A percentile compares a stretch with the other conserved stretches of the same genome.
phyloP scores from a whole-genome alignment of 345 rosid species.

The Toxicodendron radicans region DNA sequence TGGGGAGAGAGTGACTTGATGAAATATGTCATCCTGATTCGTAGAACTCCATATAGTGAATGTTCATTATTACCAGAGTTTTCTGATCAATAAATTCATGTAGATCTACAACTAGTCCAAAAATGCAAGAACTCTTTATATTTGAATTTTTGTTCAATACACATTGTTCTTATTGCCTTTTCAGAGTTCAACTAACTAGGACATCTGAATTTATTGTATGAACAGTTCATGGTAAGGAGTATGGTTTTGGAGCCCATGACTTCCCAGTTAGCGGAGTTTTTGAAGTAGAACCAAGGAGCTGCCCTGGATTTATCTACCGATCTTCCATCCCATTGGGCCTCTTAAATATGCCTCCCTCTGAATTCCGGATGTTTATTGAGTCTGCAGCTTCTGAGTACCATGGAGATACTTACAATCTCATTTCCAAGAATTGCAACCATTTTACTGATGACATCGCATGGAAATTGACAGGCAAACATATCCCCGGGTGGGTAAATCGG shows the following conservation, averaged over 20 bases:
- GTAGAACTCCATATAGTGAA: neutral
- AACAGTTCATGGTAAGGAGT: conserved; percentile 82
- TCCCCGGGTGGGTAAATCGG: conserved; percentile 85
- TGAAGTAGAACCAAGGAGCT: conserved; percentile 72
- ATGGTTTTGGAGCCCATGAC: conserved; percentile 77
- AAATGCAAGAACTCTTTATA: neutral
- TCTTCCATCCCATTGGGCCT: conserved; percentile 51
- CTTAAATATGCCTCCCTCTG: conserved; percentile 46
- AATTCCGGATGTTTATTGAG: conserved; percentile 61
- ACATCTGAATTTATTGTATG: neutral
- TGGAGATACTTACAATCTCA: conserved; percentile 79
- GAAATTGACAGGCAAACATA: conserved; percentile 54
- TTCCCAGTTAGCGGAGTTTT: conserved; percentile 78
- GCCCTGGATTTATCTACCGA: conserved; percentile 70
- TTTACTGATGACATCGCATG: conserved; percentile 59
- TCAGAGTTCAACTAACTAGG: neutral
- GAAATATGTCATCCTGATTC: neutral
- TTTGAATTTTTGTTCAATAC: neutral
- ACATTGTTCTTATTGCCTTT: neutral
- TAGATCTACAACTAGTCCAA: neutral
- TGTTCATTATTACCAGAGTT: neutral
- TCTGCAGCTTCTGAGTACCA: conserved; percentile 66
- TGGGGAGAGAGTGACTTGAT: neutral
- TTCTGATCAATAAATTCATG: neutral
- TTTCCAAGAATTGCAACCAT: conserved; percentile 81